Percentiles rank a stretch among this genome's conserved stretches.
Conservation (phyloP, 306 rosid species). For the Malus orientalis region DNA sequence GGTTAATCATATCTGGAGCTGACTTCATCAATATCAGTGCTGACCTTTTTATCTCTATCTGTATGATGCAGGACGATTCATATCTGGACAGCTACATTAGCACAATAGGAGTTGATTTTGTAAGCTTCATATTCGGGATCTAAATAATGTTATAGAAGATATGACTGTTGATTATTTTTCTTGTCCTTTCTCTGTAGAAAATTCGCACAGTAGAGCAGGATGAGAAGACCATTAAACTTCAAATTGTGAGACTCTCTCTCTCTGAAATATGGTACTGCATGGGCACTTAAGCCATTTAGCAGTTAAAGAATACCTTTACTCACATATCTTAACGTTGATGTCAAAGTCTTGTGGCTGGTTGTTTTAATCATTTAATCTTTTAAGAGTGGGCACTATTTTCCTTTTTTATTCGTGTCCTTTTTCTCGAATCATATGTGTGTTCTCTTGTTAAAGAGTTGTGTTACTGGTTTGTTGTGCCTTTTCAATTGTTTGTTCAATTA, state of each 20-base stretch:
- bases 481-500: not conserved
- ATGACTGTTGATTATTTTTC: not conserved
- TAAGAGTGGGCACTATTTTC: not conserved
- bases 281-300: not conserved
- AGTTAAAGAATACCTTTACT: not conserved
- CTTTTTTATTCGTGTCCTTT: not conserved
- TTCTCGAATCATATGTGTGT: not conserved
- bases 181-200: constrained; percentile 21
- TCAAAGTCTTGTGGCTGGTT: not conserved
- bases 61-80: constrained; percentile 37
- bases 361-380: not conserved
- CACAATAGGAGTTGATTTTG: constrained; percentile 57
- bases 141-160: not conserved
- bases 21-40: not conserved
- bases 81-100: constrained; percentile 52
- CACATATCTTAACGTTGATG: not conserved
- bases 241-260: constrained; percentile 29
- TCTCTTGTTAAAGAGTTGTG: not conserved
- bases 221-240: constrained; percentile 49
- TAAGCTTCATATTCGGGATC: constrained; percentile 11
- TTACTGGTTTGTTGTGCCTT: not conserved
- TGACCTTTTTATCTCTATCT: not conserved
- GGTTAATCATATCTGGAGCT: not conserved
- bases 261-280: not conserved
- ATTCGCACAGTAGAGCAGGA: constrained; percentile 57